A percentile compares a stretch with the other conserved stretches of the same genome.
Conservation (phyloP, 1,284 basidiomycete genomes). For the Microbotryum lychnidis-dioicae region DNA sequence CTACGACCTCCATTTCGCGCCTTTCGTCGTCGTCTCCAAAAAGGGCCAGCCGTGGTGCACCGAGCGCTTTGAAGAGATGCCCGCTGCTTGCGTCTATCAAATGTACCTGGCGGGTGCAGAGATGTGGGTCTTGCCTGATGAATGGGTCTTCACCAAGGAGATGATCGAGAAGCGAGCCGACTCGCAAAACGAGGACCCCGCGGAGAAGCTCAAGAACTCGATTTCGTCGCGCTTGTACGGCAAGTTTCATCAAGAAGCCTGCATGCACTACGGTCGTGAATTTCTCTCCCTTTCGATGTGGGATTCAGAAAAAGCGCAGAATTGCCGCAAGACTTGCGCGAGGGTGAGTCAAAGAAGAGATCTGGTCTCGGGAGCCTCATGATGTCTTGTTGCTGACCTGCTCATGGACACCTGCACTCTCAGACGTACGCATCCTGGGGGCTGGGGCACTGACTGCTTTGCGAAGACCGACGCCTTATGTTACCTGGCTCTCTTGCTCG, state of each 20-base stretch:
- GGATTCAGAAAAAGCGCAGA: slow-evolving; percentile 35
- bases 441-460: no score
- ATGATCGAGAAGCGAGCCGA: slow-evolving; percentile 27
- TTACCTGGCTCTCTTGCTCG: no score
- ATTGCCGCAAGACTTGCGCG: slow-evolving; percentile 29
- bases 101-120: slow-evolving; percentile 38
- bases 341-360: background rate
- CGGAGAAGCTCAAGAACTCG: slow-evolving; percentile 34
- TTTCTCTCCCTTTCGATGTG: slow-evolving; percentile 35
- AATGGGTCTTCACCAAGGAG: slow-evolving; percentile 36
- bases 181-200: slow-evolving; percentile 28
- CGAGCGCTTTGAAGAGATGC: slow-evolving; percentile 35
- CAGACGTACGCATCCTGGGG: no score
- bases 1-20: slow-evolving; percentile 37
- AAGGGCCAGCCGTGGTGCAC: slow-evolving; percentile 39
- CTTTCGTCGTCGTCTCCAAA: slow-evolving; percentile 32
- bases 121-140: slow-evolving; percentile 37
- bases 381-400: background rate
- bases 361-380: background rate
- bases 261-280: slow-evolving; percentile 39
- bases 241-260: slow-evolving; percentile 38
- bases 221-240: slow-evolving; percentile 36
- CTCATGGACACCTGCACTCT: no score
- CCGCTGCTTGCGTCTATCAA: slow-evolving; percentile 37
- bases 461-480: no score